Evolutionary conservation across 371 early-diverging fungal genomes (phyloP), one percentile per base, ranked within the genome.

Genomic region (Mortierella sp.): DNA sequence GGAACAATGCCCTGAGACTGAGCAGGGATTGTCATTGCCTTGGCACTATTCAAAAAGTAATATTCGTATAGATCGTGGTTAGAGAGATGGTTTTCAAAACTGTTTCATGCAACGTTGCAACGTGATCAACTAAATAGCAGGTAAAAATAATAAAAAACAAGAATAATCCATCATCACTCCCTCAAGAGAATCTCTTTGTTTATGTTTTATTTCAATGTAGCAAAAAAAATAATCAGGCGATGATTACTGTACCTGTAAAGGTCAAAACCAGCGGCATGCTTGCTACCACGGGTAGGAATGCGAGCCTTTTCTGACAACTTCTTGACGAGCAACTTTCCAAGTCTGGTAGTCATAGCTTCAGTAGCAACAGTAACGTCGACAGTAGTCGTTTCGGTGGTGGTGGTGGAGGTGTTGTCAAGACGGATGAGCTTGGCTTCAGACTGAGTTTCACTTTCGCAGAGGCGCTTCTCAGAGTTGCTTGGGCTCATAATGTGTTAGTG

Each of bases 181-280:
- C 47, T 47, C 13, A 47, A 19, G 19, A 48, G 52, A 0, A 21
- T 52, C 52, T 52, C 52, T 52, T 1, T 52, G 21, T 52, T 6
- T 0, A 2, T 19, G 14, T 52, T 14, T 1, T 52, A 0, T 19
- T 52, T 52, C 42, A 38, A 19, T 19, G 9, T 6, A 52, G 6
- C 14, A 52, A 5, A 19, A 19, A 52, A 14, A 52, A 21, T 9
- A 24, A 38, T 38, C 42, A n/a, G n/a, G n/a, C 42, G 42, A 38
- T 5, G 42, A 38, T 38, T 1, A 8, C 4, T 34, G 48, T 93
- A 97, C 94, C 96, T 95, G 90, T 92, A 98, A 11, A 99, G 91
- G 87, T 99, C 99, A 84, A 98, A 99, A 42, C 99, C 99, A 38
- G 99, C 99, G 34, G 98, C 97, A 72, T 88, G 80, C 34, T 87